Percentiles rank a stretch among this genome's conserved stretches.
phyloP scores from a whole-genome alignment of 148 eudicot species.

The Bassia scoparia region DNA sequence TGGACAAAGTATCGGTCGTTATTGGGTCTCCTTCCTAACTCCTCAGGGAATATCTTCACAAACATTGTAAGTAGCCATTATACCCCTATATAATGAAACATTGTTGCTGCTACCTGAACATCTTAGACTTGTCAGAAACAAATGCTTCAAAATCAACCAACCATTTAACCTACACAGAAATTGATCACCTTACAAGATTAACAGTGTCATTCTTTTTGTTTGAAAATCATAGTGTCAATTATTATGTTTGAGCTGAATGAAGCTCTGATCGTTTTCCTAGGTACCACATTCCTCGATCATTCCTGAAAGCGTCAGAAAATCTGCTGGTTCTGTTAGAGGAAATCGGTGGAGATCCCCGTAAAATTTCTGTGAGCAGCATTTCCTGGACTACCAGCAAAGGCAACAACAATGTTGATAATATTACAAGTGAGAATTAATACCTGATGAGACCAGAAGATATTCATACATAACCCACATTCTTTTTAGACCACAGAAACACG shows the following conservation, averaged over 20 bases:
- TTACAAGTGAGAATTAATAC: slow-evolving; percentile 10
- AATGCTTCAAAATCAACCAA: not conserved
- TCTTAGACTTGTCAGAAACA: not conserved
- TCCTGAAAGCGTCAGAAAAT: slow-evolving; percentile 29
- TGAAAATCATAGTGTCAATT: not conserved
- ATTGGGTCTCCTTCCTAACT: slow-evolving; percentile 53
- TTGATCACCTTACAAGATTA: not conserved
- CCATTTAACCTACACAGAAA: not conserved
- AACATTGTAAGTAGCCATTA: slow-evolving; percentile 28
- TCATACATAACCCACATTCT: slow-evolving; percentile 8
- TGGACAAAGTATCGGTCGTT: slow-evolving; percentile 61
- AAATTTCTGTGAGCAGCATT: slow-evolving; percentile 35
- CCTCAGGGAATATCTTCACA: slow-evolving; percentile 46
- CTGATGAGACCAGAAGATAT: slow-evolving; percentile 17
- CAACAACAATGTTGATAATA: slow-evolving; percentile 7
- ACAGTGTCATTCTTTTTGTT: too few relatives aligned
- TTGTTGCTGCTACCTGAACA: not conserved
- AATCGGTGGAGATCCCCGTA: slow-evolving; percentile 38
- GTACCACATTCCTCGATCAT: slow-evolving; percentile 44
- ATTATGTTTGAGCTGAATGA: not conserved
- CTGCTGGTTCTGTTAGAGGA: slow-evolving; percentile 38
- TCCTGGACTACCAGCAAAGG: slow-evolving; percentile 22
- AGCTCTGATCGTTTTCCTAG: slow-evolving; percentile 17
- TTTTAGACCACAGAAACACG: not conserved
- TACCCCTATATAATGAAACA: not conserved